Percentiles rank a stretch among this genome's conserved stretches.
Conservation (phyloP, 768 basidiomycete species). For the Mrakia blollopis region DNA sequence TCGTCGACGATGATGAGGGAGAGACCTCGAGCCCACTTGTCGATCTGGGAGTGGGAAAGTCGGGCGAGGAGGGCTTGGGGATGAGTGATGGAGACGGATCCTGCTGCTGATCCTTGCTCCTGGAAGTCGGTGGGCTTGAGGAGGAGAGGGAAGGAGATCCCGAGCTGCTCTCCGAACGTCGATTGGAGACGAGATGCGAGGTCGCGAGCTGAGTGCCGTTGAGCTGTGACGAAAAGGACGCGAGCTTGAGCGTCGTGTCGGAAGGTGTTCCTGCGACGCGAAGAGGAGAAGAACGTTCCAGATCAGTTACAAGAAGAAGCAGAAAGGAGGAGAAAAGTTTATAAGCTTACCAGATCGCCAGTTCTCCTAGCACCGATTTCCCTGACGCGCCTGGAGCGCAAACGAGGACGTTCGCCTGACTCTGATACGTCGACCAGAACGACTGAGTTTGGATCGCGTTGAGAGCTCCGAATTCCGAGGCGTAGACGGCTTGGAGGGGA, state of each 20-base stretch:
- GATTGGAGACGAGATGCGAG: conserved; percentile 44
- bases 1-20: conserved; percentile 74
- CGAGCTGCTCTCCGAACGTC: conserved; percentile 34
- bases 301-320: conserved; percentile 42
- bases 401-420: conserved; percentile 62
- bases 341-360: conserved; percentile 63
- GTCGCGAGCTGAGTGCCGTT: conserved; percentile 56
- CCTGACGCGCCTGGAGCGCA: conserved; percentile 76
- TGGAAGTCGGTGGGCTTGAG: conserved; percentile 25
- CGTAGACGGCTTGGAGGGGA: conserved; percentile 51
- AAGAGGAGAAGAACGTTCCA: conserved; percentile 2
- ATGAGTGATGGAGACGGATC: conserved; percentile 36
- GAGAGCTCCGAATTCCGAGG: conserved; percentile 52
- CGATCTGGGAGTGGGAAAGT: conserved; percentile 35
- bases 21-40: conserved; percentile 45
- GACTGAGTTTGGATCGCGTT: conserved; percentile 85
- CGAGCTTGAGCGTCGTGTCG: conserved; percentile 50
- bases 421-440: conserved; percentile 74
- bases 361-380: conserved; percentile 67
- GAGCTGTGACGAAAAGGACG: conserved; percentile 62
- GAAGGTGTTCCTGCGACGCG: conserved; percentile 54
- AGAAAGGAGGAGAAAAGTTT: conserved; percentile 42
- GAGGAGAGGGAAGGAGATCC: conserved; percentile 18
- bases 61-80: conserved; percentile 37
- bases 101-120: not conserved